Percentiles rank a stretch among this genome's conserved stretches.
These are phyloP conservation scores for Eucalyptus leucophloia DNA, from an alignment of 345 rosid genomes.

Conservation along the genomic window DNA sequence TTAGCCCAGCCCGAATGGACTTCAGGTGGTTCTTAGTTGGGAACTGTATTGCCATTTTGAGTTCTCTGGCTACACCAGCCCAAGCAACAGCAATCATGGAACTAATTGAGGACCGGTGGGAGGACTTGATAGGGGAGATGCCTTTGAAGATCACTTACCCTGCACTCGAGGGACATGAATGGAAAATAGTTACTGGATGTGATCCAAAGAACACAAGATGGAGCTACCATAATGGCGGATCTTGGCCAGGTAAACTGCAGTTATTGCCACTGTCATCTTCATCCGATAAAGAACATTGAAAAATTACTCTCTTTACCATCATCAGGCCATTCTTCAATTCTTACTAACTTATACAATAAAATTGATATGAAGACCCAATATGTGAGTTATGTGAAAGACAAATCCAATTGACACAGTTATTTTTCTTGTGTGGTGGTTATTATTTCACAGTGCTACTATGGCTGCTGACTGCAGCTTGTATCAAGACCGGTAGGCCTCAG, in stretches of 20 bases:
- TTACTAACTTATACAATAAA: neutral
- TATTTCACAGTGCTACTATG: constrained; percentile 17
- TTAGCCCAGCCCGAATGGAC: constrained; percentile 42
- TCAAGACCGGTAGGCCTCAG: constrained; percentile 43
- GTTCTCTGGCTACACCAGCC: constrained; percentile 21
- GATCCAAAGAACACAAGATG: constrained; percentile 48
- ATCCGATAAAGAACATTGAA: neutral
- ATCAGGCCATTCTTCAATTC: neutral
- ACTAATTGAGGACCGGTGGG: constrained; percentile 38
- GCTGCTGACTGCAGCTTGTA: constrained; percentile 46
- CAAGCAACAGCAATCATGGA: constrained; percentile 33
- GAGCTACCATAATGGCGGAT: constrained; percentile 54
- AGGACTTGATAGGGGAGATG: constrained; percentile 45
- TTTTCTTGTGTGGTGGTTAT: neutral
- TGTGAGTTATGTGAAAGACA: neutral
- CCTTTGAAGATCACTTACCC: constrained; percentile 40
- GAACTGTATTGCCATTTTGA: constrained; percentile 32
- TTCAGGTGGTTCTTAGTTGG: constrained; percentile 34
- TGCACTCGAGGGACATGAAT: constrained; percentile 42
- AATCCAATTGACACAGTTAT: neutral
- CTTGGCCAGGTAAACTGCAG: constrained; percentile 34
- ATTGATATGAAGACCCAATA: neutral
- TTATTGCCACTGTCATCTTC: neutral
- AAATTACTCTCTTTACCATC: neutral
- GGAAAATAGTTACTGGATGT: constrained; percentile 37